These are phyloP conservation scores for Alliaria petiolata DNA, from an alignment of 345 rosid species.

Conservation along the genomic window DNA sequence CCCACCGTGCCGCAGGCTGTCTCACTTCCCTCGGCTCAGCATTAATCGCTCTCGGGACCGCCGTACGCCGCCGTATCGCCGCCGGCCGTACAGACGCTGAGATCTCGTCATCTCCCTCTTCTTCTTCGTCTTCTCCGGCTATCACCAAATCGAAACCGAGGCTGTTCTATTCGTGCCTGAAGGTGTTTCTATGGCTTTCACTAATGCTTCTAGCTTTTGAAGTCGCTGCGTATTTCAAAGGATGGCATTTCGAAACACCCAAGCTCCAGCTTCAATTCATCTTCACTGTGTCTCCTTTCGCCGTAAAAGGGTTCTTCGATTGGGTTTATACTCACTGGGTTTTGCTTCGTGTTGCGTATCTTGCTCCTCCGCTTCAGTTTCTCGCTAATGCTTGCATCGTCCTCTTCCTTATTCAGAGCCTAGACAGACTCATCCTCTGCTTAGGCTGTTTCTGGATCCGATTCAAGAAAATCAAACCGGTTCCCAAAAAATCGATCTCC, in stretches of 20 bases:
- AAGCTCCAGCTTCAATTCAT: conserved; percentile 61
- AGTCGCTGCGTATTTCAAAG: conserved; percentile 68
- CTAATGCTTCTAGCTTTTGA: conserved; percentile 63
- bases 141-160: conserved; percentile 39
- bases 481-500: conserved; percentile 39
- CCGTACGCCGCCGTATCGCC: conserved; percentile 67
- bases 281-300: too few relatives aligned
- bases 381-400: conserved; percentile 78
- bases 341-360: conserved; percentile 69
- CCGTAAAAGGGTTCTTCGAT: conserved; percentile 60
- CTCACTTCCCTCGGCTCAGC: conserved; percentile 71
- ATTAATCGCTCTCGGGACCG: conserved; percentile 60
- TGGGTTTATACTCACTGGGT: conserved; percentile 75
- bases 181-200: conserved; percentile 63
- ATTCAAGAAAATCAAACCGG: conserved; percentile 70
- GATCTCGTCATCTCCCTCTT: neutral
- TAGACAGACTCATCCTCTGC: conserved; percentile 81
- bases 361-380: conserved; percentile 92
- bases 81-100: conserved; percentile 71
- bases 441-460: conserved; percentile 94
- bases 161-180: conserved; percentile 57
- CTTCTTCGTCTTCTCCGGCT: conserved; percentile 18
- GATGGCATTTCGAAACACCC: conserved; percentile 77
- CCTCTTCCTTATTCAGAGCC: conserved; percentile 80
- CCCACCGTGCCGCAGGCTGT: conserved; percentile 94